Evolutionary conservation across 768 basidiomycete genomes (phyloP).

Genomic region (Omphalotus guepiniiformis): DNA sequence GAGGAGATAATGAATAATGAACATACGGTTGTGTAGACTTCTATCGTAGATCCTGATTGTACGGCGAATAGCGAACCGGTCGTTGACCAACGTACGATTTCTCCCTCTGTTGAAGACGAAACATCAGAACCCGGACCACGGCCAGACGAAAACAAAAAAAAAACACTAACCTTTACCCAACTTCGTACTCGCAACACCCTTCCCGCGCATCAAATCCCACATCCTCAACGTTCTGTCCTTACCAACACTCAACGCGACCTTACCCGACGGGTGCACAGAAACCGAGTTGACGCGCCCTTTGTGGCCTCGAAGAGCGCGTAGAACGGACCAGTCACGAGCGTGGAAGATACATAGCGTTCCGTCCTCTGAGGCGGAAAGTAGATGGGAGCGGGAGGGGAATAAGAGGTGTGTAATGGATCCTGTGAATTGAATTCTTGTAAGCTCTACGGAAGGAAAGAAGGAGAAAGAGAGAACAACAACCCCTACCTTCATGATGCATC

Average conservation of each 20-base stretch:
- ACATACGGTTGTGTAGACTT: slow-evolving; percentile 76
- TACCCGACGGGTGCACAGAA: slow-evolving; percentile 89
- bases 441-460: not conserved
- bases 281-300: slow-evolving; percentile 89
- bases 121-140: not conserved
- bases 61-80: slow-evolving; percentile 78
- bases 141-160: not conserved
- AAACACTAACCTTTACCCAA: slow-evolving; percentile 70
- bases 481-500: slow-evolving; percentile 89
- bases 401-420: slow-evolving; percentile 87
- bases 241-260: slow-evolving; percentile 88
- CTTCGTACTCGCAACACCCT: slow-evolving; percentile 84
- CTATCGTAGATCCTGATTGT: slow-evolving; percentile 68
- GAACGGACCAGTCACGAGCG: slow-evolving; percentile 89
- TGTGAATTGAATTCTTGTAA: slow-evolving; percentile 24
- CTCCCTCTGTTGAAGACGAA: slow-evolving; percentile 69
- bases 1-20: not conserved
- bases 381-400: slow-evolving; percentile 86
- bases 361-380: slow-evolving; percentile 91
- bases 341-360: slow-evolving; percentile 87
- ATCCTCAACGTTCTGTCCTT: slow-evolving; percentile 86
- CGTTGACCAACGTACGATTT: slow-evolving; percentile 85
- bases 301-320: slow-evolving; percentile 87
- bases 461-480: not conserved
- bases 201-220: slow-evolving; percentile 99